Evolutionary conservation across 768 basidiomycete genomes (phyloP).

Genomic region (Lepiota subincarnata): DNA sequence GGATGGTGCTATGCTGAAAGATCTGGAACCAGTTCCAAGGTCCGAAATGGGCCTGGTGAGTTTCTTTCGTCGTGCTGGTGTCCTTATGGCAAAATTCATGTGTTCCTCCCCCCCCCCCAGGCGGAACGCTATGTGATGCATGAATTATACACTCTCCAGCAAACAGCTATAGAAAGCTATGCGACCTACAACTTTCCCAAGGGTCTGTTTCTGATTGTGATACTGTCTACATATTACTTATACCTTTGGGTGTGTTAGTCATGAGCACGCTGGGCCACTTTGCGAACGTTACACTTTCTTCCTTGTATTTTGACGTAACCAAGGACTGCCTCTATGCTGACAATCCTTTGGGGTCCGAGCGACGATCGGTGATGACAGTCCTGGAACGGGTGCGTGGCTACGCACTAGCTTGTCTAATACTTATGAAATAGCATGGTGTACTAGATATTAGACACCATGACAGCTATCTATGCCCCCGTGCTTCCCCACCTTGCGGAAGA

Average conservation of each 20-base stretch:
- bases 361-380: constrained; percentile 66
- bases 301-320: constrained; percentile 87
- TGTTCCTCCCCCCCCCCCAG: constrained; percentile 35
- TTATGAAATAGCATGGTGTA: not conserved
- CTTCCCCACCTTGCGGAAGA: constrained; percentile 92
- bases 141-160: constrained; percentile 72
- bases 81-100: not conserved
- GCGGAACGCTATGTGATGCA: constrained; percentile 85
- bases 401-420: not conserved
- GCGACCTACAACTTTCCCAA: constrained; percentile 72
- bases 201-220: constrained; percentile 42
- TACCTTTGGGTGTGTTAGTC: constrained; percentile 39
- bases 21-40: constrained; percentile 33
- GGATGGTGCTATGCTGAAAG: constrained; percentile 25
- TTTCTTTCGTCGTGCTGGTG: constrained; percentile 8
- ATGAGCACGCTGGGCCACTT: constrained; percentile 72
- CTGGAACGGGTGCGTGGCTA: constrained; percentile 54
- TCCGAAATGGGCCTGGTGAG: constrained; percentile 64
- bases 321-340: constrained; percentile 90
- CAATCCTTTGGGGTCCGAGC: constrained; percentile 39
- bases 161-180: constrained; percentile 64
- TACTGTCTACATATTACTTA: not conserved
- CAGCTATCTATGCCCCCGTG: constrained; percentile 75
- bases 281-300: constrained; percentile 79
- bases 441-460: constrained; percentile 68